phyloP scores from a whole-genome alignment of 2,329 filamentous ascomycete species.

The Arthrobotrys entomopaga region DNA sequence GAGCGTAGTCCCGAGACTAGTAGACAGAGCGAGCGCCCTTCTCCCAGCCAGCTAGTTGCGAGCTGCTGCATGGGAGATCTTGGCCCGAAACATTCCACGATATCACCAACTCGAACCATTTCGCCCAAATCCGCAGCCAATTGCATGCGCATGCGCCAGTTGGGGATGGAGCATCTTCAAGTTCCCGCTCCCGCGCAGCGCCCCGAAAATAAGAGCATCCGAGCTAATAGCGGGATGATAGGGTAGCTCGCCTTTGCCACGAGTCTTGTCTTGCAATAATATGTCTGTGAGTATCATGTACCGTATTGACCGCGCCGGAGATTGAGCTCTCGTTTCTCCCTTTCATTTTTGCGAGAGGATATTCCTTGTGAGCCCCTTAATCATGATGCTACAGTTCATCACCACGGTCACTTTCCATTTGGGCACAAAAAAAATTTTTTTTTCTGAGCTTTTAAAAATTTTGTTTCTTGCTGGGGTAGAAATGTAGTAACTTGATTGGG shows the following conservation, averaged over 20 bases:
- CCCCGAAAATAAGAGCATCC: slow-evolving; percentile 24
- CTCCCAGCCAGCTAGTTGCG: neutral
- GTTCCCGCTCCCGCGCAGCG: slow-evolving; percentile 51
- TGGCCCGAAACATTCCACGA: slow-evolving; percentile 33
- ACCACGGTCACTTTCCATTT: slow-evolving; percentile 37
- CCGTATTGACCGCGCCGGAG: slow-evolving; percentile 33
- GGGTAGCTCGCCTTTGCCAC: slow-evolving; percentile 45
- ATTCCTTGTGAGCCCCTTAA: slow-evolving; percentile 51
- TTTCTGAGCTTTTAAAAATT: neutral
- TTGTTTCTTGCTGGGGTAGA: too few relatives aligned
- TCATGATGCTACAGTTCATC: slow-evolving; percentile 47
- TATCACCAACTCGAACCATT: slow-evolving; percentile 18
- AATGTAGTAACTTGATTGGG: too few relatives aligned
- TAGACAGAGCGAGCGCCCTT: too few relatives aligned
- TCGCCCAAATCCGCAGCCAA: slow-evolving; percentile 41
- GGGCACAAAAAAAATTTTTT: neutral
- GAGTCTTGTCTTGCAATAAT: slow-evolving; percentile 11
- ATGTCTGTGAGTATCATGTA: neutral
- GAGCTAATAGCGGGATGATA: slow-evolving; percentile 41
- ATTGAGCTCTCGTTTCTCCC: slow-evolving; percentile 21
- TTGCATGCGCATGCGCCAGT: slow-evolving; percentile 40
- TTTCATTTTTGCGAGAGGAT: slow-evolving; percentile 19
- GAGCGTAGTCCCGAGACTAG: too few relatives aligned
- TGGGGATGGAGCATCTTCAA: slow-evolving; percentile 23
- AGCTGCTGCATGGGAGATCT: slow-evolving; percentile 19